These are phyloP conservation scores for Diaporthe nobilis DNA, from an alignment of 2,329 filamentous ascomycete genomes.

Conservation along the genomic window DNA sequence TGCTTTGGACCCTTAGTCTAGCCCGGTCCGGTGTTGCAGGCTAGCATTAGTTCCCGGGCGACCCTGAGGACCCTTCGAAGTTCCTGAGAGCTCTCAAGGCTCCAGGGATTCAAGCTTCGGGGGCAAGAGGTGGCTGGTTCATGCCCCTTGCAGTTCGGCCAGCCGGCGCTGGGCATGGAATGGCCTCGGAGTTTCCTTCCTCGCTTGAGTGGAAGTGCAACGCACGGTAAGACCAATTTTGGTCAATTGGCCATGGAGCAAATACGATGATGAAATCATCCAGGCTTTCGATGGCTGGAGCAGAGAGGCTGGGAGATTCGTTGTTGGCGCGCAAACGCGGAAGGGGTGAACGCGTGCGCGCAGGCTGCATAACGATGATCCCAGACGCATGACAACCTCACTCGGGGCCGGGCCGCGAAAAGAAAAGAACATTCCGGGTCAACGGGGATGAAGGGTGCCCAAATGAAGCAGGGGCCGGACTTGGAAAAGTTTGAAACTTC, in stretches of 20 bases:
- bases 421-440: not conserved
- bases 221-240: not conserved
- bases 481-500: not conserved
- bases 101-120: slow-evolving; percentile 20
- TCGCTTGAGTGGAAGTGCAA: not conserved
- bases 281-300: not conserved
- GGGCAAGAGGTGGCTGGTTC: slow-evolving; percentile 2
- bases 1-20: slow-evolving; percentile 23
- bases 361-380: slow-evolving; percentile 13
- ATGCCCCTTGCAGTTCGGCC: not conserved
- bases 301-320: not conserved
- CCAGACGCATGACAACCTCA: slow-evolving; percentile 18
- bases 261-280: not conserved
- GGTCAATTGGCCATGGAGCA: not conserved
- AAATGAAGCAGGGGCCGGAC: not conserved
- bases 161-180: not conserved
- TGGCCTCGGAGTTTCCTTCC: not conserved
- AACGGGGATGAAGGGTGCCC: not conserved
- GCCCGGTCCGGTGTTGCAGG: slow-evolving; percentile 4
- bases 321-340: not conserved
- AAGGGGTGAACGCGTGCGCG: not conserved
- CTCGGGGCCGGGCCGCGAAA: slow-evolving; percentile 25
- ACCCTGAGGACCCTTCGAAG: slow-evolving; percentile 21
- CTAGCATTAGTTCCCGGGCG: slow-evolving; percentile 29
- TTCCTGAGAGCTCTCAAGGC: not conserved